phyloP scores from a whole-genome alignment of 148 eudicot genomes.

The Rhododendron ferrugineum region DNA sequence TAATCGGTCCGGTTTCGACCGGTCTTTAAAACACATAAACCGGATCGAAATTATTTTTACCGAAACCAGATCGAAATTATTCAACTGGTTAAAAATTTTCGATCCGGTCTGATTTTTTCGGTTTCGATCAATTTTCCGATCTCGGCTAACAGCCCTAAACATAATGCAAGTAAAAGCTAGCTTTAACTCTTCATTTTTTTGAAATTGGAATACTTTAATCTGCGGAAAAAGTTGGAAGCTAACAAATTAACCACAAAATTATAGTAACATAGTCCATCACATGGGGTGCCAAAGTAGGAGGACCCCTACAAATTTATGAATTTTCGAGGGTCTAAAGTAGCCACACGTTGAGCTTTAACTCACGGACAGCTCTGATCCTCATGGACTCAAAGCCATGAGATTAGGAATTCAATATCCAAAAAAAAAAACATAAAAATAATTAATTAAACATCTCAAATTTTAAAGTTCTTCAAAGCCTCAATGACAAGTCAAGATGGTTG shows the following conservation, averaged over 20 bases:
- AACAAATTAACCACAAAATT: not conserved
- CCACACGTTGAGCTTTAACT: not conserved
- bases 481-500: slow-evolving; percentile 42
- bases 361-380: not conserved
- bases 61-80: too few species aligned
- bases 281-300: not conserved
- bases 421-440: not conserved
- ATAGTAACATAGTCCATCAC: not conserved
- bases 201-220: not conserved
- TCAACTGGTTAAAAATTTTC: too few species aligned
- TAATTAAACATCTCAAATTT: not conserved
- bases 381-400: not conserved
- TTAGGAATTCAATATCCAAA: not conserved
- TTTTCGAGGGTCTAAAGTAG: not conserved
- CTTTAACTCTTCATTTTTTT: not conserved
- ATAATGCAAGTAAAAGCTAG: not conserved
- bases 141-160: too few species aligned
- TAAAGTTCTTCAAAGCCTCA: slow-evolving; percentile 11
- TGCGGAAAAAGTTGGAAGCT: not conserved
- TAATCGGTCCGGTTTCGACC: too few species aligned
- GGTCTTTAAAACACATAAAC: too few species aligned
- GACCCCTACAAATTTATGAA: not conserved
- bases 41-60: too few species aligned
- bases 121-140: too few species aligned
- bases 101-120: too few species aligned